Conservation (phyloP, 192 early-diverging fungal genomes). For the Dissophora globulifera region DNA sequence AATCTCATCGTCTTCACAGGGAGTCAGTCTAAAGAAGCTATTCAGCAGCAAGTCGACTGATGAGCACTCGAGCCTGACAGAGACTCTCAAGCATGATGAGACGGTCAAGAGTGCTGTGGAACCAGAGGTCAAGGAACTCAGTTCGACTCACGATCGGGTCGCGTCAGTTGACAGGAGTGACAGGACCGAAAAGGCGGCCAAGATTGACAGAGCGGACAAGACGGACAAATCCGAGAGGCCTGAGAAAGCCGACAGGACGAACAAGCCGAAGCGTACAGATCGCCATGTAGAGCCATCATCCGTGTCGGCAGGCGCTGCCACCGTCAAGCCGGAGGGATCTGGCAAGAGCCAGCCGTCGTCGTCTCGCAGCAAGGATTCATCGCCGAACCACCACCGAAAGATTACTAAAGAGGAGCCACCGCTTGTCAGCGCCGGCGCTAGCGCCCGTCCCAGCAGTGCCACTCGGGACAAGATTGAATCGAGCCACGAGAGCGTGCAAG, state of each 20-base stretch:
- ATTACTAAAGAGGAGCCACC: background rate
- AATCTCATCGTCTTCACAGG: background rate
- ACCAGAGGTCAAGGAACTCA: background rate
- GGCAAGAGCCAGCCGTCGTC: background rate
- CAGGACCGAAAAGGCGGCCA: conserved; percentile 6
- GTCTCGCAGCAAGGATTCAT: background rate
- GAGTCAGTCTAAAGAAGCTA: conserved; percentile 29
- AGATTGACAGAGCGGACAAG: conserved; percentile 7
- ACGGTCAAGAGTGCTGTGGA: background rate
- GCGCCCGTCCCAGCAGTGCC: no score
- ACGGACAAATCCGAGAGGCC: background rate
- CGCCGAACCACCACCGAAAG: background rate
- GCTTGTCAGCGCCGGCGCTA: no score
- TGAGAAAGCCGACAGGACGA: background rate
- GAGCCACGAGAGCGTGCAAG: no score
- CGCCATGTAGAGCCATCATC: background rate
- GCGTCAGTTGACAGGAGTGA: background rate
- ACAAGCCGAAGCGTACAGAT: conserved; percentile 9
- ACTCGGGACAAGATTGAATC: no score
- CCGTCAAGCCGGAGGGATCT: background rate
- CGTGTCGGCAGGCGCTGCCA: no score
- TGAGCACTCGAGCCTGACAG: background rate
- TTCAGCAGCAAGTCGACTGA: conserved; percentile 19
- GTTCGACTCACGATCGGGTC: background rate
- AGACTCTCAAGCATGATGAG: background rate